Evolutionary conservation across 495 filamentous ascomycete genomes (phyloP).

Genomic region (Penicillium coprophilum): DNA sequence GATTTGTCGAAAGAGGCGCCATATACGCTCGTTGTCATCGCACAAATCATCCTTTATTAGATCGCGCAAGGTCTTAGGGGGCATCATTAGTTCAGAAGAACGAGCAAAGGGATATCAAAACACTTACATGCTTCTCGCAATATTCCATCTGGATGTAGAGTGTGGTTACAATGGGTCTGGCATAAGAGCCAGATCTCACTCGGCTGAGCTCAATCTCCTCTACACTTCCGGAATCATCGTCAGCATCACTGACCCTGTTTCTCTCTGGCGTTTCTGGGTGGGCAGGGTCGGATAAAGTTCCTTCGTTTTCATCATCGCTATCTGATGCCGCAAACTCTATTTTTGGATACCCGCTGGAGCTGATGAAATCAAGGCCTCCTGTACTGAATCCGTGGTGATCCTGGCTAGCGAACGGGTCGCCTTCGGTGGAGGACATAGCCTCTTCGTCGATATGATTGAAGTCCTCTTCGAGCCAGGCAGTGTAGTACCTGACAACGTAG

Average conservation of each 20-base stretch:
- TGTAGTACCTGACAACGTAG: slow-evolving; percentile 93
- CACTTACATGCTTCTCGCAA: slow-evolving; percentile 80
- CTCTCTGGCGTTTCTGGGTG: slow-evolving; percentile 26
- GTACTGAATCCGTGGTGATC: slow-evolving; percentile 70
- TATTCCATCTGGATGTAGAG: slow-evolving; percentile 96
- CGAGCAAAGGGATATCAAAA: slow-evolving; percentile 8
- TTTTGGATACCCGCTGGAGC: slow-evolving; percentile 76
- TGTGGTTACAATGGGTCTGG: slow-evolving; percentile 50
- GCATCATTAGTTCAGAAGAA: slow-evolving; percentile 15
- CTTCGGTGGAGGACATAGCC: slow-evolving; percentile 58
- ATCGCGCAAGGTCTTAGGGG: slow-evolving; percentile 79
- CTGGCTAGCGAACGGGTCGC: slow-evolving; percentile 37
- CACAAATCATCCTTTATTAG: slow-evolving; percentile 76
- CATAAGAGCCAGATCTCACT: slow-evolving; percentile 40
- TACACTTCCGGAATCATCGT: slow-evolving; percentile 21
- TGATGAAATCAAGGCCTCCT: slow-evolving; percentile 89
- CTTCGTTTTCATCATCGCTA: slow-evolving; percentile 57
- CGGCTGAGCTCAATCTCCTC: slow-evolving; percentile 34
- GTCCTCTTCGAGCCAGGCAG: slow-evolving; percentile 89
- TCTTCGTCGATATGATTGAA: slow-evolving; percentile 54
- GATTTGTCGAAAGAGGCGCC: slow-evolving; percentile 89
- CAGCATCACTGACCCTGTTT: slow-evolving; percentile 2
- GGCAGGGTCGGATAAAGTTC: slow-evolving; percentile 31
- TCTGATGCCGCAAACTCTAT: slow-evolving; percentile 74
- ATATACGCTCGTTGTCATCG: slow-evolving; percentile 71